Base-by-base conservation (phyloP, 2,329 filamentous ascomycete species). In the Blastomyces parvus region DNA sequence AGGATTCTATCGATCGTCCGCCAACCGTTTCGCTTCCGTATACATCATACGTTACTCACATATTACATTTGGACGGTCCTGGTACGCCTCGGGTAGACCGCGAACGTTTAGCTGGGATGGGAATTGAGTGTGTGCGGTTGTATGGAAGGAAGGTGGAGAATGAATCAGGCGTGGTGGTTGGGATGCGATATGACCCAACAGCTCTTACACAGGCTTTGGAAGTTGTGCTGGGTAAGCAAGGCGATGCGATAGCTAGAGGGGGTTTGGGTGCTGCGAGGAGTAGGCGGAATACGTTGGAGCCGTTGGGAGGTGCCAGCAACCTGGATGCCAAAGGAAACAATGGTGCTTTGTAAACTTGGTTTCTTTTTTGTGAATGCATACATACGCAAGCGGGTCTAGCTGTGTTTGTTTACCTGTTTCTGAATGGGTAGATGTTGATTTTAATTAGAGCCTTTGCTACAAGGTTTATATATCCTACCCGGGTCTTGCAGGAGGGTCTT, bases 31-130 rank as follows among this genome's bases (percentile, higher is more conserved):
- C 71, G 3, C 75, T 79, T 0, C 82, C 86, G 6, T 88, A 86
- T 69, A 80, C 76, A 33, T 79, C 78, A 2, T 96, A 94, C 70
- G 87, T 97, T 3, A 95, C 88, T 7, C 92, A 97, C 72, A 74
- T 97, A 17, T 81, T 97, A 7, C 88, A 96, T 71, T 77, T 96
- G 0, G 88, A 92, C 52, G 87, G 86, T 0, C 82, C 85, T 0
- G 83, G 83, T 0, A 86, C 87, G 27, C 92, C 92, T 0, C 78
- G 73, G 3, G 87, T 96, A 0, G 86, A 96, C 69, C 85, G 81
- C 59, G 82, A 82, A 6, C 82, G 81, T 62, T 79, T 97, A 53
- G 77, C 77, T 2, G 75, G 77, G 22, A 74, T 91, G 66, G 91
- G 91, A 0, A 90, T 97, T 50, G 88, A 91, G 69, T 86, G 86